These are phyloP conservation scores for Termitomyces sp. DNA, from an alignment of 768 basidiomycete genomes.

Conservation along the genomic window DNA sequence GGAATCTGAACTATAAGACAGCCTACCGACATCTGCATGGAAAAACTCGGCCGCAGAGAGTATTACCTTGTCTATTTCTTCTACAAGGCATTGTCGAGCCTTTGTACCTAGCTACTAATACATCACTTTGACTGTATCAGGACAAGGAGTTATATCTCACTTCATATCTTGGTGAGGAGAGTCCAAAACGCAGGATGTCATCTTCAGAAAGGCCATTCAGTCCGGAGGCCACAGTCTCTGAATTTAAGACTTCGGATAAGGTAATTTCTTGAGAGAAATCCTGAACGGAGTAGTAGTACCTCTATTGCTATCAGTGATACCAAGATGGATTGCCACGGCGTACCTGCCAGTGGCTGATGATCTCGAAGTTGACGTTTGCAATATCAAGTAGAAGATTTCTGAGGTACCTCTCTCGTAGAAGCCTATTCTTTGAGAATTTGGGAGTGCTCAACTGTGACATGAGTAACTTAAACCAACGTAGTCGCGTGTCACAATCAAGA, in stretches of 20 bases:
- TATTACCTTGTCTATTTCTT: slow-evolving; percentile 19
- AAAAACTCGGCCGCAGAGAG: slow-evolving; percentile 18
- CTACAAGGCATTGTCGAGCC: slow-evolving; percentile 14
- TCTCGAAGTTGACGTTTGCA: slow-evolving; percentile 1
- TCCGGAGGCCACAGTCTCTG: background rate
- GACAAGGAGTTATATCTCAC: background rate
- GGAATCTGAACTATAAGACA: background rate
- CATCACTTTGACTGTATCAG: background rate
- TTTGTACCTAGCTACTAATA: slow-evolving; percentile 4
- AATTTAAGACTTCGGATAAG: background rate
- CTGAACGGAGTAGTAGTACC: background rate
- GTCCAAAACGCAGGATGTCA: slow-evolving; percentile 13
- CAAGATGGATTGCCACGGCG: background rate
- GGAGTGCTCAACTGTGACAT: background rate
- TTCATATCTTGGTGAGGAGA: slow-evolving; percentile 5
- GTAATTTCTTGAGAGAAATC: slow-evolving; percentile 7
- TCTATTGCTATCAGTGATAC: background rate
- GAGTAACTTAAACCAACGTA: background rate
- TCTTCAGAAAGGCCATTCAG: background rate
- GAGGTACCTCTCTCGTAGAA: background rate
- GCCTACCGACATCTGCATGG: slow-evolving; percentile 16
- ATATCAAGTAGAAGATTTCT: slow-evolving; percentile 7
- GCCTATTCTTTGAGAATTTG: background rate
- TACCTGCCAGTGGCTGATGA: slow-evolving; percentile 10
- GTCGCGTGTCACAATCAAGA: background rate